A percentile compares a stretch with the other conserved stretches of the same genome.
Conservation (phyloP, 1,284 basidiomycete genomes). For the Apiotrichum gamsii region DNA sequence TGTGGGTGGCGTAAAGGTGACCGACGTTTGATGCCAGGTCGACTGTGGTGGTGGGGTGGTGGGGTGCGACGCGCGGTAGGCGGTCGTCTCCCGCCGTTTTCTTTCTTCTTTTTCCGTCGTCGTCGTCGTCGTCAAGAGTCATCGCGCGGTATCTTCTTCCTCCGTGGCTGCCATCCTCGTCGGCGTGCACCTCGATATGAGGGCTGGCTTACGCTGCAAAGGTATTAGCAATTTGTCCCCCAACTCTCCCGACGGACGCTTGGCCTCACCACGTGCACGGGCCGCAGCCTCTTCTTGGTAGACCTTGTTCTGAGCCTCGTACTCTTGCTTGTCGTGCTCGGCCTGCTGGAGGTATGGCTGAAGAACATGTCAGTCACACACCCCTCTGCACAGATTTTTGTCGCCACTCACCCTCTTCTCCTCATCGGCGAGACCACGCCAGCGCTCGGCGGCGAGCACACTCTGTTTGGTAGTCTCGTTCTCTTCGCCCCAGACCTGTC, state of each 20-base stretch:
- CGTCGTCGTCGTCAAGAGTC: constrained; percentile 1
- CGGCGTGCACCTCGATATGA: no score
- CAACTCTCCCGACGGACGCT: no score
- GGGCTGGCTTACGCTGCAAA: no score
- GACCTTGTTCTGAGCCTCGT: constrained; percentile 69
- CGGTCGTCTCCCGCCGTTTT: no score
- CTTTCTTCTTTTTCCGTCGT: background rate
- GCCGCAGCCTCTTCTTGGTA: constrained; percentile 72
- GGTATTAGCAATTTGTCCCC: no score
- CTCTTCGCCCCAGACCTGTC: constrained; percentile 82
- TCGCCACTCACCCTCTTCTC: constrained; percentile 68
- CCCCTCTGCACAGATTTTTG: no score
- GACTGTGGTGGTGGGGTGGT: constrained; percentile 3
- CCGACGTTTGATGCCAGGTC: constrained; percentile 9
- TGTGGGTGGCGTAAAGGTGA: no score
- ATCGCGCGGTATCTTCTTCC: no score
- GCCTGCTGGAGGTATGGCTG: constrained; percentile 85
- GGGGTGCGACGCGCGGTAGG: no score
- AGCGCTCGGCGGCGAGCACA: constrained; percentile 83
- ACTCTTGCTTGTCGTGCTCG: constrained; percentile 86
- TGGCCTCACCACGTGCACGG: constrained; percentile 53
- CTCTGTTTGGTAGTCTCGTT: constrained; percentile 92
- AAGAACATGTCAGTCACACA: no score
- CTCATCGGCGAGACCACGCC: constrained; percentile 83
- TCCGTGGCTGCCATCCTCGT: no score